A percentile compares a stretch with the other conserved stretches of the same genome.
Evolutionary conservation across 1,284 basidiomycete species (phyloP).

Genomic region (Entoloma clypeatum): DNA sequence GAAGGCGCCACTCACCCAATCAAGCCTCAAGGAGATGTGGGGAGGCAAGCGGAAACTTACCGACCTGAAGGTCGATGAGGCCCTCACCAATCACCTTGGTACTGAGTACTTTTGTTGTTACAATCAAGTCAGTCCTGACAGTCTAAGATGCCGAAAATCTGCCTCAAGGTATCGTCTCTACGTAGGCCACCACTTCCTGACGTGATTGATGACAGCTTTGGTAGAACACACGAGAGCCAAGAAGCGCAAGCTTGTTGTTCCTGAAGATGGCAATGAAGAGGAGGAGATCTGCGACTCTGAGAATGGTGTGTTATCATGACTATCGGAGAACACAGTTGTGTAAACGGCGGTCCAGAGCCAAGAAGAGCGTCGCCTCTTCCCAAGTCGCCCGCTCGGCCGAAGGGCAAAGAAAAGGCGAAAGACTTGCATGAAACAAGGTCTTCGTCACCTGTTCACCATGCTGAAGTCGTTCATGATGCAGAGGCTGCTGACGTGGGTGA

Average conservation of each 20-base stretch:
- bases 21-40: slow-evolving; percentile 72
- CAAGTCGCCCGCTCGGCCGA: slow-evolving; percentile 15
- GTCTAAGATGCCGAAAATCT: too few relatives aligned
- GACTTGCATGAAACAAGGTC: slow-evolving; percentile 7
- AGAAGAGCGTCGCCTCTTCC: too few relatives aligned
- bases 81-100: slow-evolving; percentile 24
- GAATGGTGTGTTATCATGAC: slow-evolving; percentile 2
- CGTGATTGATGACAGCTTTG: background rate
- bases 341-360: too few relatives aligned
- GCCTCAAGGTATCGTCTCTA: background rate
- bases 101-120: too few relatives aligned
- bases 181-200: background rate
- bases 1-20: slow-evolving; percentile 65
- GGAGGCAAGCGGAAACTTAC: slow-evolving; percentile 44
- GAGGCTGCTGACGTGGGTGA: slow-evolving; percentile 13
- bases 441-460: slow-evolving; percentile 2
- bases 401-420: slow-evolving; percentile 19
- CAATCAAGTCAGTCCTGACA: too few relatives aligned
- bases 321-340: background rate
- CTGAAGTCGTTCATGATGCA: too few relatives aligned
- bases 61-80: slow-evolving; percentile 22
- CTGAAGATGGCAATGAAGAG: slow-evolving; percentile 62
- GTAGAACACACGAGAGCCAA: slow-evolving; percentile 38
- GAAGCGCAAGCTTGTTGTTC: slow-evolving; percentile 59
- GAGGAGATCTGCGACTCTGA: slow-evolving; percentile 10